Base-by-base conservation (phyloP, 805 yeast genomes). In the Metschnikowia sp. region DNA sequence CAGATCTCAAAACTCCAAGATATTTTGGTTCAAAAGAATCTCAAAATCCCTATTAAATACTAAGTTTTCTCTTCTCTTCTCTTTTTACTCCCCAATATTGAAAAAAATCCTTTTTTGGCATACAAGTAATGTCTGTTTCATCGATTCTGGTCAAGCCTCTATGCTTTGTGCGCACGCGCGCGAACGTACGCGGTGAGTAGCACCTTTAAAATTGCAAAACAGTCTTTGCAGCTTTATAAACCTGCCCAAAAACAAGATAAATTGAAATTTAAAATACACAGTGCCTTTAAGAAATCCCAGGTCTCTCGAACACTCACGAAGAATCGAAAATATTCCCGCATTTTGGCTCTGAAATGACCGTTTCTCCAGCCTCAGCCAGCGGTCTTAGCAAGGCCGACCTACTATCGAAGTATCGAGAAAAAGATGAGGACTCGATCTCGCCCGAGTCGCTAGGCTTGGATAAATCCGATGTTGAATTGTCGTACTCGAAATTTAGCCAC, bases 401-500 rank as follows among this genome's bases (percentile, higher is more conserved):
- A 10, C 54, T 52, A 34, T 33, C 38, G 33, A 45, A 42, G 42
- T 52, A 45, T 26, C 47, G 42, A 22, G 56, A 53, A 32, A 29
- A 33, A 2, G 56, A 51, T n/a, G 55, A 54, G 13, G 61, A 55
- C 15, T 31, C 42, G 10, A 50, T 50, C 26, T 58, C 55, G 36
- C 55, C 56, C 6, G 60, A 63, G n/a, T 74, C 64, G 36, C 62
- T 65, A 42, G 62, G 63, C 8, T 49, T 63, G 32, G 66, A 58
- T 10, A 57, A 48, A 19, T 36, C 51, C 28, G 60, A 59, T n/a
- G 44, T 58, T 13, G 62, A 68, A 42, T 53, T 71, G 10, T 68
- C 74, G 7, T 70, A 62, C 51, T 68, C 73, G 37, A 65, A 59
- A 53, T 71, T 71, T 51, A 66, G 75, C 42, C 69, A 65, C 29